Evolutionary conservation across 208 protist genomes (phyloP), one percentile per base, ranked within the genome.

Genomic region (Trypanosomatidae sp.): DNA sequence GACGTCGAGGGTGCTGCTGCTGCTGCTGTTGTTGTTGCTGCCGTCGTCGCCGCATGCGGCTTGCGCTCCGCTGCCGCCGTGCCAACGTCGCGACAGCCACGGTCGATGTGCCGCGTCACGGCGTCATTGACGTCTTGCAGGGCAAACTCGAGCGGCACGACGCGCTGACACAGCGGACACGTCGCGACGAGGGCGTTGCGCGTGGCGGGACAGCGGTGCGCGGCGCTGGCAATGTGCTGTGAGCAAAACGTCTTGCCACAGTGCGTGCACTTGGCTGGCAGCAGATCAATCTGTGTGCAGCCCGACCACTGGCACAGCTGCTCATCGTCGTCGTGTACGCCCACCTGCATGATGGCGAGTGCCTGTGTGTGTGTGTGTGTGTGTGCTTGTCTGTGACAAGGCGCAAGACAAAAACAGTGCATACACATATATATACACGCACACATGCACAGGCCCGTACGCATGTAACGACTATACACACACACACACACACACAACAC

Each of bases 201-300:
- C 33, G 63, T 61, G 3, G 35, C 58, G 2, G 45, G 1, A 50
- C 81, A 94, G 21, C 72, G 43, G 48, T 94, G 86, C 3, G 59
- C 66, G 23, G 28, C 43, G 24, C 57, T 62, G n/a, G 50, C 16
- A 2, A 88, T 72, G 62, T 94, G 86, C n/a, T 71, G 37, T 2
- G 59, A 66, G 46, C 86, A 94, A 66, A 89, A 94, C 8, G 48
- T 56, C 48, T 59, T 75, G 28, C 65, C 59, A 53, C 86, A 94
- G 47, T 81, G 39, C 4, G 57, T 52, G 64, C 86, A 94, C 6
- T 51, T 59, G 1, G 72, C 61, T 15, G 81, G 49, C 38, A 94
- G 59, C 0, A 79, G 51, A 44, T 91, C 78, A 18, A 85, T 74
- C 45, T 87, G 52, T 0, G 56, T 69, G 57, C 86, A 94, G 33